Conservation (phyloP, 768 basidiomycete genomes). For the Serpula lacrymans region DNA sequence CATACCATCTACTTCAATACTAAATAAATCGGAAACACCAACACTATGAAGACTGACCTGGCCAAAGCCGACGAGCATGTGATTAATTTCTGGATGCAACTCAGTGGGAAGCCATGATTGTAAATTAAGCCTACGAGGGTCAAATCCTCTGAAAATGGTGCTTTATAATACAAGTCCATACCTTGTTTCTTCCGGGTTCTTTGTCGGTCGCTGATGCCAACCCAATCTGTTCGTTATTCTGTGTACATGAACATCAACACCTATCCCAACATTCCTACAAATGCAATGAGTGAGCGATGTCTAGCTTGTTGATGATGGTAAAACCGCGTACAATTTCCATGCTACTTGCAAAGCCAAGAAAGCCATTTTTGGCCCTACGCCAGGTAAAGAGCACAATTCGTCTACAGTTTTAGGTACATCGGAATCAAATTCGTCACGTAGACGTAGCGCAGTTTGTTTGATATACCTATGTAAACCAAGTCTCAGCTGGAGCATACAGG, state of each 20-base stretch:
- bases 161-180: conserved; percentile 18
- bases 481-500: background rate
- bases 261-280: conserved; percentile 80
- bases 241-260: conserved; percentile 95
- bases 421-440: conserved; percentile 70
- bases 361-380: conserved; percentile 97
- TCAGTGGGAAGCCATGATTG: conserved; percentile 82
- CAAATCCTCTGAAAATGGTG: background rate
- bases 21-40: background rate
- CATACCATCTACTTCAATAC: conserved; percentile 54
- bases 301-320: background rate
- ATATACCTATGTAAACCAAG: conserved; percentile 68
- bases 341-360: conserved; percentile 81
- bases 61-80: conserved; percentile 79
- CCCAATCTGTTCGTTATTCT: conserved; percentile 90
- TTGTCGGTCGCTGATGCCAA: conserved; percentile 87
- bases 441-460: conserved; percentile 63
- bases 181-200: conserved; percentile 87
- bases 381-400: conserved; percentile 81
- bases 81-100: conserved; percentile 73
- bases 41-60: conserved; percentile 46
- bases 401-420: conserved; percentile 90
- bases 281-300: background rate
- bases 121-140: conserved; percentile 54
- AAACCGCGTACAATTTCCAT: conserved; percentile 66